Conservation (phyloP, 371 early-diverging fungal species). For the Mucor irregularis region DNA sequence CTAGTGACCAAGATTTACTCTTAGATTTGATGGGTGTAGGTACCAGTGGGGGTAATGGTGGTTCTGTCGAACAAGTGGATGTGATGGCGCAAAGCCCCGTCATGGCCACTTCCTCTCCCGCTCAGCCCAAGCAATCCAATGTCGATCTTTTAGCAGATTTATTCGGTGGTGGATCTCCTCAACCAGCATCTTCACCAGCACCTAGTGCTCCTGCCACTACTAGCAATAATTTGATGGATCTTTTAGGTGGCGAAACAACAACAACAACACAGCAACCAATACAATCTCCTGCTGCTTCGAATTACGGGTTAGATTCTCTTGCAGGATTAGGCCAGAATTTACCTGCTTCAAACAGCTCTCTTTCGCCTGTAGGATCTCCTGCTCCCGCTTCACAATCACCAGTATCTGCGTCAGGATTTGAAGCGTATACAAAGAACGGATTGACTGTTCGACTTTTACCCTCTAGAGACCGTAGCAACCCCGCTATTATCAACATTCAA, state of each 20-base stretch:
- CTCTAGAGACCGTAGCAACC: conserved; percentile 56
- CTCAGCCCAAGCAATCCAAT: conserved; percentile 43
- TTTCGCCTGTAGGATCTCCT: not conserved
- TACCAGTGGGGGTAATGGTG: conserved; percentile 39
- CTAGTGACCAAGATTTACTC: conserved; percentile 61
- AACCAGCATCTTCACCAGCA: conserved; percentile 29
- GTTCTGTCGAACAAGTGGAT: conserved; percentile 36
- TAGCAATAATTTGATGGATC: conserved; percentile 32
- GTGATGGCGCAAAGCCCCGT: conserved; percentile 27
- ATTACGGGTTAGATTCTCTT: conserved; percentile 20
- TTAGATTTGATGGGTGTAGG: conserved; percentile 85
- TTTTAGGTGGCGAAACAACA: conserved; percentile 32
- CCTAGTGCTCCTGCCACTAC: conserved; percentile 32
- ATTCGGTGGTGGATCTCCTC: conserved; percentile 55
- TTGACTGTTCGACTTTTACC: conserved; percentile 72
- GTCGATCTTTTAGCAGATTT: conserved; percentile 83
- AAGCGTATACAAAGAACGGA: conserved; percentile 79
- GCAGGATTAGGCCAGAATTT: conserved; percentile 25
- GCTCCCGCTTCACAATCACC: not conserved
- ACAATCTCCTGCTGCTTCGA: conserved; percentile 2
- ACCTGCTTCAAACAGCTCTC: conserved; percentile 1
- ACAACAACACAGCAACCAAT: conserved; percentile 11
- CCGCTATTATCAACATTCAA: conserved; percentile 64
- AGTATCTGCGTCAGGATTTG: conserved; percentile 37
- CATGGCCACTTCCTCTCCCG: conserved; percentile 21